Evolutionary conservation across 2,329 filamentous ascomycete genomes (phyloP).

Genomic region (Sporothrix brunneoviolacea): DNA sequence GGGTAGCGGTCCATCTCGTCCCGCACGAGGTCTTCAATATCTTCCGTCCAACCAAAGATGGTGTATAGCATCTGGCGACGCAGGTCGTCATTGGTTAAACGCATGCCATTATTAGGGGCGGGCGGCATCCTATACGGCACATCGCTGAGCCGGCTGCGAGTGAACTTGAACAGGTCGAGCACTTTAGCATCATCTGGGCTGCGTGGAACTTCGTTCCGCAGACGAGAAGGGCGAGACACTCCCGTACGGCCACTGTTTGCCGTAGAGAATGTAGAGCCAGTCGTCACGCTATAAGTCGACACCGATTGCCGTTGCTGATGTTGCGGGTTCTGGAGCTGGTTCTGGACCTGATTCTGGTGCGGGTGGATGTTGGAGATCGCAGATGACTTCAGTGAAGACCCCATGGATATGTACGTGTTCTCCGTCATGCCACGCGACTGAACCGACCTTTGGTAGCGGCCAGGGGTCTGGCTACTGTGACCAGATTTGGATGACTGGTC

Average conservation of each 20-base stretch:
- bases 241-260: slow-evolving; percentile 26
- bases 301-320: slow-evolving; percentile 34
- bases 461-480: slow-evolving; percentile 46
- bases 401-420: slow-evolving; percentile 62
- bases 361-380: slow-evolving; percentile 11
- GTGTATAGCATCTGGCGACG: slow-evolving; percentile 85
- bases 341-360: not conserved
- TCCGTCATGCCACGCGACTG: slow-evolving; percentile 52
- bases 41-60: slow-evolving; percentile 91
- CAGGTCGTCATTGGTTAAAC: slow-evolving; percentile 69
- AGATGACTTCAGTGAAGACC: slow-evolving; percentile 47
- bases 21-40: slow-evolving; percentile 71
- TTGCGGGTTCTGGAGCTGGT: not conserved
- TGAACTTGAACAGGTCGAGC: slow-evolving; percentile 80
- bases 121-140: slow-evolving; percentile 70
- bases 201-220: slow-evolving; percentile 72
- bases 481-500: slow-evolving; percentile 42
- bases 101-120: slow-evolving; percentile 48
- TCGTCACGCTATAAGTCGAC: slow-evolving; percentile 46
- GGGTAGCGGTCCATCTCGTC: slow-evolving; percentile 77
- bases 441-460: slow-evolving; percentile 43
- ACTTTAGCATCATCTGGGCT: slow-evolving; percentile 69
- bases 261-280: slow-evolving; percentile 44
- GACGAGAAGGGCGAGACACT: slow-evolving; percentile 49
- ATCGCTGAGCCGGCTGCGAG: slow-evolving; percentile 71